phyloP scores from a whole-genome alignment of 169 alveolate species.

The Cryptosporidium bovis region DNA sequence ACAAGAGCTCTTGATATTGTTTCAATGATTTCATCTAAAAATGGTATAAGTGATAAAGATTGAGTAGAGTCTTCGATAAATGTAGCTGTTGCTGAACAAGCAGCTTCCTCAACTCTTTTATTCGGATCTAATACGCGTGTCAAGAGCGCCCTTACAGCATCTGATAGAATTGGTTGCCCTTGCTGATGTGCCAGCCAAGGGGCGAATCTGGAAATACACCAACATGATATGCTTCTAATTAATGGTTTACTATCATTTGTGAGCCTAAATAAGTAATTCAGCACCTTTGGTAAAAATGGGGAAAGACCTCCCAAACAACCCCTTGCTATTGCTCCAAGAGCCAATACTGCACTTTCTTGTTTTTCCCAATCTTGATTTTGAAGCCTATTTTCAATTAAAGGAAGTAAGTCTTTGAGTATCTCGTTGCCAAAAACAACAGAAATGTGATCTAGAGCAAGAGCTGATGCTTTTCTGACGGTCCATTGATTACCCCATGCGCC shows the following conservation, averaged over 20 bases:
- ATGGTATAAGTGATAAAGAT: slow-evolving; percentile 79
- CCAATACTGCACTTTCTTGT: slow-evolving; percentile 89
- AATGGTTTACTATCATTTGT: slow-evolving; percentile 86
- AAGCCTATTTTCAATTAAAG: slow-evolving; percentile 84
- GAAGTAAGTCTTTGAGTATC: slow-evolving; percentile 80
- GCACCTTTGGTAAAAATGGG: slow-evolving; percentile 87
- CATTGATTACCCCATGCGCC: slow-evolving; percentile 90
- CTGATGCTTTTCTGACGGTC: slow-evolving; percentile 91
- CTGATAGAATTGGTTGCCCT: slow-evolving; percentile 65
- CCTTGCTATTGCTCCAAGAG: slow-evolving; percentile 91
- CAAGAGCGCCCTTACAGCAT: slow-evolving; percentile 79
- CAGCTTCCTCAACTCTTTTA: slow-evolving; percentile 93
- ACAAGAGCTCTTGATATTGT: slow-evolving; percentile 83
- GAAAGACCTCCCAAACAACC: slow-evolving; percentile 86
- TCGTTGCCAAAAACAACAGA: slow-evolving; percentile 83
- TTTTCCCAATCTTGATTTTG: slow-evolving; percentile 88
- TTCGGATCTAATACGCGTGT: slow-evolving; percentile 86
- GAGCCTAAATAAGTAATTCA: slow-evolving; percentile 82
- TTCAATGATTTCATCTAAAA: slow-evolving; percentile 81
- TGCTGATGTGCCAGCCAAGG: slow-evolving; percentile 84
- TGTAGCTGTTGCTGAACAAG: slow-evolving; percentile 92
- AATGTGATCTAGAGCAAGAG: slow-evolving; percentile 83
- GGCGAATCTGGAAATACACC: slow-evolving; percentile 90
- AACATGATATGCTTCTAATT: slow-evolving; percentile 90
- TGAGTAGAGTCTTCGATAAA: slow-evolving; percentile 85